Base-by-base conservation (phyloP, 2,329 filamentous ascomycete species). In the Neopestalotiopsis rosae region DNA sequence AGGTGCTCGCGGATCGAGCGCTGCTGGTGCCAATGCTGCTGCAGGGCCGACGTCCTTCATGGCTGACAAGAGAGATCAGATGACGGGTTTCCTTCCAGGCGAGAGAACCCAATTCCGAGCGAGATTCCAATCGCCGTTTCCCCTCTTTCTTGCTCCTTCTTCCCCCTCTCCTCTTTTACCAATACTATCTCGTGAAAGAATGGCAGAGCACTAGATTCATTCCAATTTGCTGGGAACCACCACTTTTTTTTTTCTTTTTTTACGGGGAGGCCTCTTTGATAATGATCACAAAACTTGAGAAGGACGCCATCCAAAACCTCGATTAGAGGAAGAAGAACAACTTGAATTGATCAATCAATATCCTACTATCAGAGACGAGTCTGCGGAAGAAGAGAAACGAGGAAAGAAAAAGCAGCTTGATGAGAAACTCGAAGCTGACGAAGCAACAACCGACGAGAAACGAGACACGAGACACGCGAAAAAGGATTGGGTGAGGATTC, bases 261-360 rank as follows among this genome's bases (percentile, higher is more conserved):
- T n/a, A 62, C 32, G 59, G 59, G 59, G 59, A 62, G 30, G 59
- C 59, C 34, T 62, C 59, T 62, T 62, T 62, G 59, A 62, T 62
- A 34, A 62, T 62, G 59, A 62, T 62, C 59, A 62, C 59, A 17
- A 62, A 62, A 62, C 59, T 62, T 40, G 59, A 62, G 59, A 62
- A 62, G 28, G 61, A 64, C 61, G 61, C 61, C 61, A 64, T 64
- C 42, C 61, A 64, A 52, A 49, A 17, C 38, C 45, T 52, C 45
- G 20, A 17, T 52, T 45, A 3, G 24, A 28, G 34, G 34, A 38
- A 10, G 45, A 52, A 20, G 45, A 52, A 52, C 45, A 52, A 52
- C 24, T 30, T 59, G 24, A 59, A 59, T 59, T 59, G 57, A 59
- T 59, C 24, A 28, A 59, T 24, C 57, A 34, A 59, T 30, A 59